Evolutionary conservation across 208 protist genomes (phyloP).

Genomic region (Acanthamoeba healyi): DNA sequence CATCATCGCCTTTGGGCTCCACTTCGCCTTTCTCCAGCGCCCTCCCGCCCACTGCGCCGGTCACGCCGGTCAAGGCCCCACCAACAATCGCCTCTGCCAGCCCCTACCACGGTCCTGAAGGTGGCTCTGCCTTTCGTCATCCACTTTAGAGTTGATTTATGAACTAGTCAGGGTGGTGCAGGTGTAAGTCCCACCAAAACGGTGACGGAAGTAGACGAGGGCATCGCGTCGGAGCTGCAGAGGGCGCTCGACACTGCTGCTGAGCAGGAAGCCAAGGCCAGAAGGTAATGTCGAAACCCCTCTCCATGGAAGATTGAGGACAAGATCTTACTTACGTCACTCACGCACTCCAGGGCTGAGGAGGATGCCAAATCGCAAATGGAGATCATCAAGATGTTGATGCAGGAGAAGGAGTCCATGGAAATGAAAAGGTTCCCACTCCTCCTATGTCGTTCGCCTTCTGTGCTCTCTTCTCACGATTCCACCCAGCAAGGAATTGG

Average conservation of each 20-base stretch:
- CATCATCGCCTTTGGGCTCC: background rate
- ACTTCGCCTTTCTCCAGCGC: background rate
- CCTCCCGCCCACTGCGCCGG: conserved; percentile 21
- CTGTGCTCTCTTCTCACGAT: too few relatives aligned
- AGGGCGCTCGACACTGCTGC: conserved; percentile 47
- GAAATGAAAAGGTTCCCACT: conserved; percentile 70
- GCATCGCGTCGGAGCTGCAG: conserved; percentile 43
- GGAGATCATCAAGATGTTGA: conserved; percentile 68
- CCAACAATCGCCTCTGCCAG: background rate
- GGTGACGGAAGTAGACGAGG: background rate
- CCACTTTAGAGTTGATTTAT: background rate
- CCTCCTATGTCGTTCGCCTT: too few relatives aligned
- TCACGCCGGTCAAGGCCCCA: conserved; percentile 21
- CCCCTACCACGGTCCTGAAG: background rate
- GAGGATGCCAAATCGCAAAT: conserved; percentile 59
- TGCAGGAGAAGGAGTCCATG: conserved; percentile 62
- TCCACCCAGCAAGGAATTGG: conserved; percentile 13
- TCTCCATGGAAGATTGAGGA: too few relatives aligned
- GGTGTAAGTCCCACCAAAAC: background rate
- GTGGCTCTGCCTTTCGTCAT: background rate
- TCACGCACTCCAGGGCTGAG: background rate
- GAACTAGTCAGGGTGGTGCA: background rate
- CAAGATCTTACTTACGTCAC: too few relatives aligned
- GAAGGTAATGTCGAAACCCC: too few relatives aligned
- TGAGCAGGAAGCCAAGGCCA: conserved; percentile 38